Base-by-base conservation (phyloP, 208 protist species). In the Ichthyophonus hoferi region DNA sequence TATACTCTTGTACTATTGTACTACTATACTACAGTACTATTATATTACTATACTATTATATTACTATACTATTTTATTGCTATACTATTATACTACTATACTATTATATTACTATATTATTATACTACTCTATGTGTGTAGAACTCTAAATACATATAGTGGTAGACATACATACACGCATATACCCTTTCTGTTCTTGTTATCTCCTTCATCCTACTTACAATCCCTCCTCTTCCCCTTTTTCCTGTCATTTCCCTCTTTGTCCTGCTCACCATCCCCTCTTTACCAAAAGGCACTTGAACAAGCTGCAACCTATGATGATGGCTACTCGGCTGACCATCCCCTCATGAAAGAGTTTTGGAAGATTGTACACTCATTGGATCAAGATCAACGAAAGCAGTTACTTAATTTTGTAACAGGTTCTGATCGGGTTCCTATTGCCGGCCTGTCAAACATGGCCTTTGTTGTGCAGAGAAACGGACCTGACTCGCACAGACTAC, bases 401-500 rank as follows among this genome's bases (percentile, higher is more conserved):
- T 42, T 91, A 34, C 81, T 91, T 12, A 40, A 83, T 35, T 91
- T 91, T 83, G 90, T 91, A 17, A 91, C 90, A 40, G 90, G 86
- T 67, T 88, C 79, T 77, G 87, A 92, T 41, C 41, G 90, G 41
- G 81, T 90, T 2, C 90, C 90, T 14, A 82, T 92, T 12, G 83
- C 33, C 1, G 90, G 90, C 0, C 41, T 92, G 1, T n/a, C 79
- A 14, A 88, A 85, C 24, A 76, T 92, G 79, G 79, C 79, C 35
- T 92, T 92, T 87, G 78, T 92, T 34, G 77, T 92, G 7, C 90
- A 92, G 39, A 42, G 90, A 39, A 92, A 92, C 39, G 90, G 90
- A 1, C 86, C 79, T 0, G 87, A 90, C 39, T 90, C 86, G 1
- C 79, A 90, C 37, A 39, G 90, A 35, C 87, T 92, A 2, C 90